A percentile compares a stretch with the other conserved stretches of the same genome.
Evolutionary conservation across 2,329 filamentous ascomycete species (phyloP).

Genomic region (Cercospora nicotianae): DNA sequence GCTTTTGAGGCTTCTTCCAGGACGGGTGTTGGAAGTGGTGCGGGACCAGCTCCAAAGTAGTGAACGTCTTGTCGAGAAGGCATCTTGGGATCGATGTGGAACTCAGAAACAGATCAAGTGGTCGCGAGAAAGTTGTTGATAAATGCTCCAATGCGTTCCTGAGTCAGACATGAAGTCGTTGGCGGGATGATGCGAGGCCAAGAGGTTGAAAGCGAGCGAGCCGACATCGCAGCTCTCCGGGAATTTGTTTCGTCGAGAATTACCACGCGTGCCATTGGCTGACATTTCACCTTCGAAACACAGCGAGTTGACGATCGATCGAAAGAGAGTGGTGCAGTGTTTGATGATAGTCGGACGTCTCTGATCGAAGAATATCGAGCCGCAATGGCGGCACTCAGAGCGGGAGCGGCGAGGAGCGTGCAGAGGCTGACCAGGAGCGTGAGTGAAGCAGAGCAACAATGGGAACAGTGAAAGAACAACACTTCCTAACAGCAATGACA

Average conservation of each 20-base stretch:
- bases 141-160: background rate
- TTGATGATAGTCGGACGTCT: background rate
- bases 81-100: conserved; percentile 50
- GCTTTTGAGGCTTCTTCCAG: conserved; percentile 74
- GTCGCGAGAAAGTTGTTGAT: background rate
- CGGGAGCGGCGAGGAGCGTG: conserved; percentile 23
- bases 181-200: conserved; percentile 1
- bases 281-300: background rate
- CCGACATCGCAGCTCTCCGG: conserved; percentile 12
- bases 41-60: conserved; percentile 90
- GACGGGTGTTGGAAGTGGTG: conserved; percentile 77
- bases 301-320: background rate
- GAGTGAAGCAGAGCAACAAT: conserved; percentile 11
- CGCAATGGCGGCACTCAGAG: conserved; percentile 27
- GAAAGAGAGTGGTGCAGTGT: background rate
- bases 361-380: background rate
- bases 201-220: background rate
- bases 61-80: conserved; percentile 71
- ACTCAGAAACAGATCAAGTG: background rate
- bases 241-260: conserved; percentile 7
- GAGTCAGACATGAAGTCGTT: background rate
- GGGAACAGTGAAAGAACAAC: background rate
- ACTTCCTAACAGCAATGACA: conserved; percentile 10
- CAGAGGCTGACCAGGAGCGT: conserved; percentile 27
- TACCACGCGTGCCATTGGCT: conserved; percentile 25